phyloP scores from a whole-genome alignment of 2,329 filamentous ascomycete genomes.

The Sporothrix inflata region DNA sequence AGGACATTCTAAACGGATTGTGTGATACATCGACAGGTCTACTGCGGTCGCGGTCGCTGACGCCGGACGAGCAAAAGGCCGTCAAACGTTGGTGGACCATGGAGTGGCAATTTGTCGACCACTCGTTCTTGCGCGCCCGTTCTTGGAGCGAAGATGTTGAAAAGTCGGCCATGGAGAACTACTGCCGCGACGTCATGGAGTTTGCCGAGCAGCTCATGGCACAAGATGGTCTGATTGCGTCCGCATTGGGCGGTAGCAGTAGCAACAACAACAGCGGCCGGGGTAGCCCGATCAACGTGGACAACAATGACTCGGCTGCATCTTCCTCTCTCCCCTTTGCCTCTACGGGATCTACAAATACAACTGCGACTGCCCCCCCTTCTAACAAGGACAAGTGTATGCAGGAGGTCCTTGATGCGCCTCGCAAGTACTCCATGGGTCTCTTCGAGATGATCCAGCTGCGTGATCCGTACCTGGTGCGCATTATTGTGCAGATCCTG shows the following conservation, averaged over 20 bases:
- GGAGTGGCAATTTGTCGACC: slow-evolving; percentile 79
- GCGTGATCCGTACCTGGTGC: slow-evolving; percentile 83
- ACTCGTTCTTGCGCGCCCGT: slow-evolving; percentile 82
- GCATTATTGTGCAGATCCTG: slow-evolving; percentile 78
- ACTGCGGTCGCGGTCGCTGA: slow-evolving; percentile 58
- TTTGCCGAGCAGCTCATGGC: slow-evolving; percentile 84
- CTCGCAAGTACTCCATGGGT: slow-evolving; percentile 64
- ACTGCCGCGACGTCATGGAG: slow-evolving; percentile 93
- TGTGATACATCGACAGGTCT: slow-evolving; percentile 61
- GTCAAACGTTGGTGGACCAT: slow-evolving; percentile 80
- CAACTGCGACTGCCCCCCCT: slow-evolving; percentile 28
- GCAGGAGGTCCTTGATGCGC: slow-evolving; percentile 62
- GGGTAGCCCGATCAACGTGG: slow-evolving; percentile 10
- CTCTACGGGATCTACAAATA: slow-evolving; percentile 16
- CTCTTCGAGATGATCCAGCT: slow-evolving; percentile 89
- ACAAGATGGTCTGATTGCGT: slow-evolving; percentile 81
- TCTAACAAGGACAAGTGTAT: slow-evolving; percentile 39
- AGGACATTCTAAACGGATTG: slow-evolving; percentile 60
- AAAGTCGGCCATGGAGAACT: slow-evolving; percentile 81
- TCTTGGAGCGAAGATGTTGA: slow-evolving; percentile 74
- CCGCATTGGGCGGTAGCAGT: slow-evolving; percentile 56
- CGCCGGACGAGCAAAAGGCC: slow-evolving; percentile 63
- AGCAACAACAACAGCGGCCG: slow-evolving; percentile 33
- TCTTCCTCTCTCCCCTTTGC: background rate
- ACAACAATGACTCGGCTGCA: background rate